Evolutionary conservation across 1,284 basidiomycete genomes (phyloP), one percentile per base, ranked within the genome.

Genomic region (Boletellus sp.): DNA sequence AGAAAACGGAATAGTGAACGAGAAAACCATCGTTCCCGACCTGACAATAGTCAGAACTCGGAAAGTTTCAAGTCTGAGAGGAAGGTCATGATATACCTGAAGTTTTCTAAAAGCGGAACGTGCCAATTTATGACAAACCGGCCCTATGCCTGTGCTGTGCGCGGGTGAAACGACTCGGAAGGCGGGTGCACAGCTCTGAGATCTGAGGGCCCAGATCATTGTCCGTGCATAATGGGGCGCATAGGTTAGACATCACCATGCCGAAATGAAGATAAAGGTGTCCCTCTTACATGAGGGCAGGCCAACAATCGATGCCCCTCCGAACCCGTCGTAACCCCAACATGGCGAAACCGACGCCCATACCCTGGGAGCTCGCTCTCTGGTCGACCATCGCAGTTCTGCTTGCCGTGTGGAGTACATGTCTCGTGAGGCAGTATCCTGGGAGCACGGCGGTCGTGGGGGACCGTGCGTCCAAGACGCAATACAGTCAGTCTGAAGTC

Each of bases 401-500:
- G 19, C 56, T 62, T 47, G 59, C 61, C 1, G 10, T 62, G 35
- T 62, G 60, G 60, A 62, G 60, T 8, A 33, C 59, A 33, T 47
- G 16, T 8, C 46, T 65, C 30, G 44, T 49, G 24, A 36, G 42
- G 35, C 54, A 49, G 3, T 18, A 32, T 21, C n/a, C 26, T 7
- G 44, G 10, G 32, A 30, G 8, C 19, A 28, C 28, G 13, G 18
- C n/a, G 6, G 24, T 35, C 16, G 18, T 26, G 18, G 22, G 19
- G 35, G 49, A 50, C 35, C 32, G 2, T 16, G 43, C 15, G 4
- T 18, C 36, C 24, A 47, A 61, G 22, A 49, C 18, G 13, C 26
- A 49, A 15, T 61, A 65, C 40, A 61, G 60, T 61, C n/a, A 51
- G 60, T 61, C 21, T 28, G 35, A 30, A 41, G 28, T 22, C 10